Base-by-base conservation (phyloP, 805 yeast species). In the Candida odintsovae region DNA sequence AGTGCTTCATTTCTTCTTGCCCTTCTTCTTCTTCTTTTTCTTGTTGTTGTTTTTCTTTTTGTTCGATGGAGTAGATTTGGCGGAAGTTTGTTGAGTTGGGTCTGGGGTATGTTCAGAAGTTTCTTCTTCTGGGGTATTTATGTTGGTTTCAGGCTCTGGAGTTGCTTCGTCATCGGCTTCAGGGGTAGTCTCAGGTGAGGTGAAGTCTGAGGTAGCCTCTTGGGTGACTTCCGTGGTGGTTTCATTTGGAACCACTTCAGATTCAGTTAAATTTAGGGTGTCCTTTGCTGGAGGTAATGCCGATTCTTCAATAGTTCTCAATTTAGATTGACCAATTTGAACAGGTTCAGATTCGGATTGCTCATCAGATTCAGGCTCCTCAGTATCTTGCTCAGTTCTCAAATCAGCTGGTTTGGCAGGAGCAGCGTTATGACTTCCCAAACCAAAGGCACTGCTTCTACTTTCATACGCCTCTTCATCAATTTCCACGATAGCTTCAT, bases 381-480 rank as follows among this genome's bases (percentile, higher is more conserved):
- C 36, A 33, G 10, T 6, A 11, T 16, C 16, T 16, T 16, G 4
- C 3, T 11, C 11, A 18, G 19, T 10, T 33, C 11, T 16, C 36
- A 33, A 33, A 16, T 36, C 41, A 13, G 22, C 9, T 37, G 47
- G 41, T 20, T 45, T 43, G 3, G 20, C 35, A 20, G 42, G 38
- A 4, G 26, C 35, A 20, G 42, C 37, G 1, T 22, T 38, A 11
- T 40, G 44, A 12, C 36, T 43, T 6, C 20, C 41, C 7, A 16
- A 37, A 9, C 25, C 33, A 36, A 19, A 23, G 1, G 50, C 47
- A 1, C 70, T 66, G 3, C 70, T 65, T 12, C 52, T 53, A 38
- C 66, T 61, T 50, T 68, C 71, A 43, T 68, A 59, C 7, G 63
- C 22, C 23, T 52, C 35, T 33, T 56, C 63, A 19, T 47, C 38